Evolutionary conservation across 2,329 filamentous ascomycete genomes (phyloP).

Genomic region (Thielaviopsis ethacetica): DNA sequence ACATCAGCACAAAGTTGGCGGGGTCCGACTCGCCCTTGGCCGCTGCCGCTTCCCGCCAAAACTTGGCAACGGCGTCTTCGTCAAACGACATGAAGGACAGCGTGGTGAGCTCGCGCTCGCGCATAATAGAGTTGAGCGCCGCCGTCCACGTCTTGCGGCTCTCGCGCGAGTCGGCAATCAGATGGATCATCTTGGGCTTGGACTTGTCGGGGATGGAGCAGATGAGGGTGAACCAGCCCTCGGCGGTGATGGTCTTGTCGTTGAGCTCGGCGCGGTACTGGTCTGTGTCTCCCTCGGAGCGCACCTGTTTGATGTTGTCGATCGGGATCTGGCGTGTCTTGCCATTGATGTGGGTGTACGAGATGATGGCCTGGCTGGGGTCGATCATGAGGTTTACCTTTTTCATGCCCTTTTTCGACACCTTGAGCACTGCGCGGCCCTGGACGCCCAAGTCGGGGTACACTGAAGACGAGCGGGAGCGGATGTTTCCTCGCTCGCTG

Average conservation of each 20-base stretch:
- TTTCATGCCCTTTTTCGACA: constrained; percentile 70
- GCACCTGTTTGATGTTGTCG: constrained; percentile 86
- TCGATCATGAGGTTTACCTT: constrained; percentile 59
- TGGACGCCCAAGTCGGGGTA: constrained; percentile 62
- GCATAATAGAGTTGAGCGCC: constrained; percentile 69
- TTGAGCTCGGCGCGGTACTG: constrained; percentile 80
- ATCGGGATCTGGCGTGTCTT: constrained; percentile 79
- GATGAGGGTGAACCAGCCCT: constrained; percentile 76
- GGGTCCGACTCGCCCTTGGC: constrained; percentile 30
- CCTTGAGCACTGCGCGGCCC: constrained; percentile 63
- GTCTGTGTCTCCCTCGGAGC: constrained; percentile 65
- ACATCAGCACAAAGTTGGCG: constrained; percentile 48
- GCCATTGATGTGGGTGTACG: constrained; percentile 62
- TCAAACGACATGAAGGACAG: constrained; percentile 73
- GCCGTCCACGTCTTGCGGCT: constrained; percentile 66
- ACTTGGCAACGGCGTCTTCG: constrained; percentile 62
- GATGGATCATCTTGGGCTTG: constrained; percentile 74
- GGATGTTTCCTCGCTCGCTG: too few species aligned
- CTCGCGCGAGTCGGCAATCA: constrained; percentile 61
- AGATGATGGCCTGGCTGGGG: constrained; percentile 64
- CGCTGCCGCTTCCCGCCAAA: constrained; percentile 75
- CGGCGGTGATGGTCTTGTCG: constrained; percentile 48
- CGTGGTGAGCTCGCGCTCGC: constrained; percentile 80
- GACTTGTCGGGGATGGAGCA: constrained; percentile 61
- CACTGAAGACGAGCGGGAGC: constrained; percentile 39